phyloP scores from a whole-genome alignment of 2,329 filamentous ascomycete species.

The Tolypocladium ovalisporum region DNA sequence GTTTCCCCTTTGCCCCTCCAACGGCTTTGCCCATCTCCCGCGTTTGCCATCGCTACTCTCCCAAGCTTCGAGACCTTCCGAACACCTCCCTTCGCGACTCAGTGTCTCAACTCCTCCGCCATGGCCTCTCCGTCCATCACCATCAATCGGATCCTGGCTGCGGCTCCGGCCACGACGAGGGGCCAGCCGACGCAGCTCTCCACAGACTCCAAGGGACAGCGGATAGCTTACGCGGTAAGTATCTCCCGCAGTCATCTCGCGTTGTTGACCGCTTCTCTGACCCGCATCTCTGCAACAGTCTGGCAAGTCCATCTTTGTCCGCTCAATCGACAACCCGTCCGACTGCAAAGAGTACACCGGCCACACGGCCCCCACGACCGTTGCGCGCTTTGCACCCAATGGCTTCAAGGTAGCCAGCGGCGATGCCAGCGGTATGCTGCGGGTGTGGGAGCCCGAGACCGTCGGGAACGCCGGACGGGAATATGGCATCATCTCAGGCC shows the following conservation, averaged over 20 bases:
- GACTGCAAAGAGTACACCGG: constrained; percentile 82
- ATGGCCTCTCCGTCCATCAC: constrained; percentile 37
- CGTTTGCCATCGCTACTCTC: neutral
- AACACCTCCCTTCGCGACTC: neutral
- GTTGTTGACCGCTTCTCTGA: neutral
- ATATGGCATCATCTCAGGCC: constrained; percentile 86
- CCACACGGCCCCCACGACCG: constrained; percentile 80
- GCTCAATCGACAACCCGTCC: constrained; percentile 83
- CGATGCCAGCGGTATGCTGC: constrained; percentile 72
- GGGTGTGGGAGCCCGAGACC: constrained; percentile 87
- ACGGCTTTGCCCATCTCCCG: neutral
- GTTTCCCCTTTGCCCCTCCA: neutral
- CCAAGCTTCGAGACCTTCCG: neutral
- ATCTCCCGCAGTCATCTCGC: neutral
- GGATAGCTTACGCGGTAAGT: constrained; percentile 82
- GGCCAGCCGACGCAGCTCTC: constrained; percentile 86
- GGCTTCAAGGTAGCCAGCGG: constrained; percentile 93
- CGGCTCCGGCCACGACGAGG: constrained; percentile 70
- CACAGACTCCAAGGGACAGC: constrained; percentile 77
- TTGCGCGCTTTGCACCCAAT: constrained; percentile 87
- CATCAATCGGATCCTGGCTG: constrained; percentile 66
- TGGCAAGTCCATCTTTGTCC: constrained; percentile 92
- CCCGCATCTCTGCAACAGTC: constrained; percentile 41
- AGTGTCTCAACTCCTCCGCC: neutral
- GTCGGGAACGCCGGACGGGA: constrained; percentile 82